phyloP scores from a whole-genome alignment of 306 rosid species.

The cucumber (Cucumis sativus) region DNA sequence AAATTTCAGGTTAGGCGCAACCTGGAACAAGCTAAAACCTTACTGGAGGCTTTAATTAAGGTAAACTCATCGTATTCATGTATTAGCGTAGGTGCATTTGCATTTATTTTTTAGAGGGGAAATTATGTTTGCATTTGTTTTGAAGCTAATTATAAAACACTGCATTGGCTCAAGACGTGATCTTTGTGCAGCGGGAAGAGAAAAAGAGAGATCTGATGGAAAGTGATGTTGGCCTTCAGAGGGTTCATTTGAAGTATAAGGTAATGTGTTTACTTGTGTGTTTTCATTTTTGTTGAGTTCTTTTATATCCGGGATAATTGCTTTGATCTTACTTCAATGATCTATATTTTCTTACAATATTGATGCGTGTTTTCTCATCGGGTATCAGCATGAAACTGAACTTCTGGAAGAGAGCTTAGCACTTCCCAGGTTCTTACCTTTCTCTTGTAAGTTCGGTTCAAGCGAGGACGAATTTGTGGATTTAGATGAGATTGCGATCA shows the following conservation, averaged over 20 bases:
- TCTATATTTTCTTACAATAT: not conserved
- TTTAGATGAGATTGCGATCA: constrained; percentile 60
- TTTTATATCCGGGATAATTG: not conserved
- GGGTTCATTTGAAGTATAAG: constrained; percentile 92
- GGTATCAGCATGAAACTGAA: constrained; percentile 38
- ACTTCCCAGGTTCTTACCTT: constrained; percentile 33
- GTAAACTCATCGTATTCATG: constrained; percentile 23
- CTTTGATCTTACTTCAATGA: not conserved
- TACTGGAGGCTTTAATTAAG: constrained; percentile 82
- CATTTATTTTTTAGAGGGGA: not conserved
- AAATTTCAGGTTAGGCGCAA: constrained; percentile 80
- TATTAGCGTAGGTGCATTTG: constrained; percentile 1
- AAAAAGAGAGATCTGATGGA: constrained; percentile 84
- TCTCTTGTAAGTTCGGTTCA: constrained; percentile 31
- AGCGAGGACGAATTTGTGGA: constrained; percentile 74
- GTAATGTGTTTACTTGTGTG: constrained; percentile 20
- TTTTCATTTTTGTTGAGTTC: not conserved
- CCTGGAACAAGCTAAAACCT: constrained; percentile 92
- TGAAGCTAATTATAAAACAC: not conserved
- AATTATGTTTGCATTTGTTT: not conserved
- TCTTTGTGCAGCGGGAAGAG: constrained; percentile 70
- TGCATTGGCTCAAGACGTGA: constrained; percentile 11
- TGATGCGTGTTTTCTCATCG: not conserved
- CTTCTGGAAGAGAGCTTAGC: constrained; percentile 49
- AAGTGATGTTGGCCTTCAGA: constrained; percentile 78